These are phyloP conservation scores for Nakaseomyces sp. DNA, from an alignment of 1,139 yeast genomes.

Conservation along the genomic window DNA sequence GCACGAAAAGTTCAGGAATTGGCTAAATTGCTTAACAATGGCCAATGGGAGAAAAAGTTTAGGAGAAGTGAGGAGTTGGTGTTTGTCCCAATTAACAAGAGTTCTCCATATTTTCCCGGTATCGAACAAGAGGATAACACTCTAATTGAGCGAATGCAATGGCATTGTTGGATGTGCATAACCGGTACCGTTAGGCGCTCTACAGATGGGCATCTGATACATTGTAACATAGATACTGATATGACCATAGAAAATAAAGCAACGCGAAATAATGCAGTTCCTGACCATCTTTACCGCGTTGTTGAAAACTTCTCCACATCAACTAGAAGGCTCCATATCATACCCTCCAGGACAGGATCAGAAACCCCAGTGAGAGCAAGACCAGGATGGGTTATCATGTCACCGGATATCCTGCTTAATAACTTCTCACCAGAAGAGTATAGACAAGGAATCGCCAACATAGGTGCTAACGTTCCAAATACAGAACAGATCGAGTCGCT, in stretches of 20 bases:
- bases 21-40: slow-evolving; percentile 47
- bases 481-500: slow-evolving; percentile 65
- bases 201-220: slow-evolving; percentile 73
- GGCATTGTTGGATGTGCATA: slow-evolving; percentile 98
- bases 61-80: slow-evolving; percentile 82
- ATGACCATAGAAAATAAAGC: slow-evolving; percentile 49
- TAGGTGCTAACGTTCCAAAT: slow-evolving; percentile 52
- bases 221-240: slow-evolving; percentile 89
- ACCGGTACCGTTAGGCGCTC: slow-evolving; percentile 89
- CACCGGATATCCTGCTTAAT: slow-evolving; percentile 72
- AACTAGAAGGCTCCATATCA: slow-evolving; percentile 71
- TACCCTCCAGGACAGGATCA: slow-evolving; percentile 61
- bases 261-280: slow-evolving; percentile 44
- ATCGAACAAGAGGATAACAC: slow-evolving; percentile 37
- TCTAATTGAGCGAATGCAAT: slow-evolving; percentile 47
- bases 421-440: slow-evolving; percentile 51
- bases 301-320: slow-evolving; percentile 89
- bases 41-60: slow-evolving; percentile 61
- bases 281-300: slow-evolving; percentile 66
- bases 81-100: slow-evolving; percentile 52
- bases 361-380: slow-evolving; percentile 59
- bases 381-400: slow-evolving; percentile 84
- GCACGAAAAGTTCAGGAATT: slow-evolving; percentile 60
- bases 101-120: slow-evolving; percentile 52
- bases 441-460: slow-evolving; percentile 34